Percentiles rank a stretch among this genome's conserved stretches.
phyloP scores from a whole-genome alignment of 2,329 filamentous ascomycete genomes.

The Epichloe gansuensis region DNA sequence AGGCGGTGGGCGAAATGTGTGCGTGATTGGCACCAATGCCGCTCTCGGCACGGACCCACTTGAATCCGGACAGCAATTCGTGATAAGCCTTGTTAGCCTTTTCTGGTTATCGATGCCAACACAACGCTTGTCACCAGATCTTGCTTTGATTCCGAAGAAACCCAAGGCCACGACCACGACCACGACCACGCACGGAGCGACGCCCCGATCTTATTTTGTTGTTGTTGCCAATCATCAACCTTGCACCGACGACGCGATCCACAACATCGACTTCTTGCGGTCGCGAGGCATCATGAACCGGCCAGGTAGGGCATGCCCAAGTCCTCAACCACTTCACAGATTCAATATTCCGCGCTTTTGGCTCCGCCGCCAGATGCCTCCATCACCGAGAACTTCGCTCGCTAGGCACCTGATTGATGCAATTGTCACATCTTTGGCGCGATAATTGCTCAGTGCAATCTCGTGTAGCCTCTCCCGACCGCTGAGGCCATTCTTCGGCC shows the following conservation, averaged over 20 bases:
- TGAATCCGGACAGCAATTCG: conserved; percentile 22
- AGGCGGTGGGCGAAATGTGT: not conserved
- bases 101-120: conserved; percentile 7
- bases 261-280: not conserved
- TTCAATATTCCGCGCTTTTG: not conserved
- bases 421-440: not conserved
- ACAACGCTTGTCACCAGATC: not conserved
- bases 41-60: conserved; percentile 27
- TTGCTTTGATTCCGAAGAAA: not conserved
- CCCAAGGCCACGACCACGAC: not conserved
- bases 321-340: conserved; percentile 7
- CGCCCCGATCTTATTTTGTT: not conserved
- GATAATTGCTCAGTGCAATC: not conserved
- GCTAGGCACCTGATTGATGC: not conserved
- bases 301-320: conserved; percentile 39
- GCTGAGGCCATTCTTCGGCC: not conserved
- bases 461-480: not conserved
- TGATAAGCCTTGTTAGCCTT: conserved; percentile 15
- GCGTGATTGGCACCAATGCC: conserved; percentile 17
- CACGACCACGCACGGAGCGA: not conserved
- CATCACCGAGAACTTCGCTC: not conserved
- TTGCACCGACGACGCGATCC: not conserved
- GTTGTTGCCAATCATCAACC: not conserved
- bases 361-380: not conserved
- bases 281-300: conserved; percentile 40